Base-by-base conservation (phyloP, 2,329 filamentous ascomycete species). In the Penicillium sp. region DNA sequence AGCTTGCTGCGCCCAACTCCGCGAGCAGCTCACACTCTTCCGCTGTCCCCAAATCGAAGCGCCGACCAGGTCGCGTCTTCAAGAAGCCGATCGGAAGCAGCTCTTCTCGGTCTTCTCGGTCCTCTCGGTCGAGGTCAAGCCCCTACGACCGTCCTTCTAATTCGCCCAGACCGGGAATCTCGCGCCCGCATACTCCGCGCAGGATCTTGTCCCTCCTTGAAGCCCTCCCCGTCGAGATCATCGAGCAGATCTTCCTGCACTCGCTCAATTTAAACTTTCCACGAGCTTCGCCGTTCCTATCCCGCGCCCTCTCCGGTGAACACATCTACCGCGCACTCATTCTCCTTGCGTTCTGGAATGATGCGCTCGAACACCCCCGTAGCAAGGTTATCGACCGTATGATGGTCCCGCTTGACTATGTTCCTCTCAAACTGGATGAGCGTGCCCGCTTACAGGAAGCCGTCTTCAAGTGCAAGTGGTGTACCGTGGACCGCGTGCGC, bases 211-310 rank as follows among this genome's bases (percentile, higher is more conserved):
- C 69, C 3, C 49, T 52, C 9, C 61, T 79, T 12, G 75, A 79
- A 56, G 49, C 55, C 4, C 64, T 79, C 0, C 77, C 77, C 0
- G 60, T 69, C 3, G 77, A 79, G 58, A 59, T 79, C 12, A 65
- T 79, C n/a, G 72, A 79, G 55, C 65, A 69, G 35, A 77, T 79
- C 40, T 79, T 79, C 52, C 63, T 75, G n/a, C 60, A 69, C 26
- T 70, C 72, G 6, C 57, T 72, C 22, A 75, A 77, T 53, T 54
- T 74, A 29, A 71, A 74, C 33, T 58, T 77, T 1, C 65, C 72
- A 2, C 64, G 63, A 15, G 65, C 68, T 5, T 78, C 76, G 0
- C 63, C 62, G 0, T 53, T 61, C 10, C 57, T 79, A 9, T 68
- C 66, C 9, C 57, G 59, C 0, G 66, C 64, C 2, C 53, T 76